These are phyloP conservation scores for Metschnikowia cerradonensis DNA, from an alignment of 805 yeast genomes.

Conservation along the genomic window DNA sequence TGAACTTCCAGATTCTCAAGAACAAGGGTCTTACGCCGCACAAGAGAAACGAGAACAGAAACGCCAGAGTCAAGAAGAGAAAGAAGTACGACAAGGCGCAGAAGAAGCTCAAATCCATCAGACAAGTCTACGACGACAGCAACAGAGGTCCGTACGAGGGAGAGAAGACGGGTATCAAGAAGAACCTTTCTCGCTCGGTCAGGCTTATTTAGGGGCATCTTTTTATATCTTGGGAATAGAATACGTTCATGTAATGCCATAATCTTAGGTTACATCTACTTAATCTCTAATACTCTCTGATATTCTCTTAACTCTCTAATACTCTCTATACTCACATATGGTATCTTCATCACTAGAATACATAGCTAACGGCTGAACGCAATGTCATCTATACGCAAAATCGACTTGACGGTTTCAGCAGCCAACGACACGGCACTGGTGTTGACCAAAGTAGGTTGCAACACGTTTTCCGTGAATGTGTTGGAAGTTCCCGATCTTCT, in stretches of 20 bases:
- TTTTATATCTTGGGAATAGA: no score
- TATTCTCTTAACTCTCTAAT: no score
- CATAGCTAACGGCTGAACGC: conserved; percentile 47
- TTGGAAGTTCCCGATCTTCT: conserved; percentile 91
- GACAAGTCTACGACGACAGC: conserved; percentile 79
- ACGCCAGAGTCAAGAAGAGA: conserved; percentile 97
- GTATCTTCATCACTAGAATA: background rate
- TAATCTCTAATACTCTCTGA: no score
- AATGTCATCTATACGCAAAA: conserved; percentile 94
- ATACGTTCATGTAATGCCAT: background rate
- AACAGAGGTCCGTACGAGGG: conserved; percentile 77
- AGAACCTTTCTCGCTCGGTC: conserved; percentile 84
- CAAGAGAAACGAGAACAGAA: conserved; percentile 89
- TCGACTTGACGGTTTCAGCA: conserved; percentile 93
- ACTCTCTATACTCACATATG: no score
- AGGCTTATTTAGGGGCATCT: conserved; percentile 40
- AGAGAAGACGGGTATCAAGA: conserved; percentile 96
- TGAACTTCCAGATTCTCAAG: conserved; percentile 90
- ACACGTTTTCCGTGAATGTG: conserved; percentile 87
- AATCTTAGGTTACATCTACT: background rate
- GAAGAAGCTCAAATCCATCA: conserved; percentile 86
- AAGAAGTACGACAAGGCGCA: conserved; percentile 92
- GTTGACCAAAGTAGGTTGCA: conserved; percentile 93
- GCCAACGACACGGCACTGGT: conserved; percentile 93
- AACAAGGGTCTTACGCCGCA: conserved; percentile 94